phyloP scores from a whole-genome alignment of 2,329 filamentous ascomycete species.

The Mollisia scopiformis region DNA sequence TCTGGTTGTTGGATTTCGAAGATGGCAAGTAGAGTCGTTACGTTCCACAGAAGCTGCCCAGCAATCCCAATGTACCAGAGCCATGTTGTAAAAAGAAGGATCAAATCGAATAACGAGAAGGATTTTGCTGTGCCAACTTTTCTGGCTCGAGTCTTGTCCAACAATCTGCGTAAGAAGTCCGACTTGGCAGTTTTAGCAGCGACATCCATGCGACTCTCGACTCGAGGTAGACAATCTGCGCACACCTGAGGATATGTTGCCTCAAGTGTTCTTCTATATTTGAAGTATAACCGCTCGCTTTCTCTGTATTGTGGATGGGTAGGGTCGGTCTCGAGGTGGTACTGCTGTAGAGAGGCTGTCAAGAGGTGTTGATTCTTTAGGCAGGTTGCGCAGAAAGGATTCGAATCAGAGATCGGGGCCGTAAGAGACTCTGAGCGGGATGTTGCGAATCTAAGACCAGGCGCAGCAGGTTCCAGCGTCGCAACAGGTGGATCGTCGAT shows the following conservation, averaged over 20 bases:
- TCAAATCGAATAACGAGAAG: constrained; percentile 10
- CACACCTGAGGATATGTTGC: constrained; percentile 89
- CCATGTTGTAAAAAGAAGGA: constrained; percentile 21
- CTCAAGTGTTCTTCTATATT: constrained; percentile 75
- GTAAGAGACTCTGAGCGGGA: constrained; percentile 40
- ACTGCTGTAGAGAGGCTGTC: constrained; percentile 76
- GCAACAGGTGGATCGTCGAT: constrained; percentile 83
- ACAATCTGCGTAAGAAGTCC: constrained; percentile 46
- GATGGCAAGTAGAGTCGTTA: constrained; percentile 14
- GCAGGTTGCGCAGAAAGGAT: constrained; percentile 74
- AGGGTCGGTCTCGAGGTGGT: constrained; percentile 69
- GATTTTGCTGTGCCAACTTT: constrained; percentile 34
- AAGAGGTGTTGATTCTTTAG: constrained; percentile 88
- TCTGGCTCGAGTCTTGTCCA: constrained; percentile 63
- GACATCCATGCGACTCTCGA: constrained; percentile 68
- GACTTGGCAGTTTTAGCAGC: constrained; percentile 72
- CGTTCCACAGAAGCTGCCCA: constrained; percentile 33
- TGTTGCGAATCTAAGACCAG: constrained; percentile 50
- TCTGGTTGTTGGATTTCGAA: background rate
- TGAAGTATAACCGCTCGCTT: constrained; percentile 69
- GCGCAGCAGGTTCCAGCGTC: constrained; percentile 49
- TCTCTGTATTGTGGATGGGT: constrained; percentile 67
- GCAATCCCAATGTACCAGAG: constrained; percentile 32
- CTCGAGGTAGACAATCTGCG: constrained; percentile 74
- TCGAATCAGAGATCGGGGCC: constrained; percentile 39